Percentiles rank a stretch among this genome's conserved stretches.
These are phyloP conservation scores for Rutstroemia sp. DNA, from an alignment of 2,329 filamentous ascomycete species.

Conservation along the genomic window DNA sequence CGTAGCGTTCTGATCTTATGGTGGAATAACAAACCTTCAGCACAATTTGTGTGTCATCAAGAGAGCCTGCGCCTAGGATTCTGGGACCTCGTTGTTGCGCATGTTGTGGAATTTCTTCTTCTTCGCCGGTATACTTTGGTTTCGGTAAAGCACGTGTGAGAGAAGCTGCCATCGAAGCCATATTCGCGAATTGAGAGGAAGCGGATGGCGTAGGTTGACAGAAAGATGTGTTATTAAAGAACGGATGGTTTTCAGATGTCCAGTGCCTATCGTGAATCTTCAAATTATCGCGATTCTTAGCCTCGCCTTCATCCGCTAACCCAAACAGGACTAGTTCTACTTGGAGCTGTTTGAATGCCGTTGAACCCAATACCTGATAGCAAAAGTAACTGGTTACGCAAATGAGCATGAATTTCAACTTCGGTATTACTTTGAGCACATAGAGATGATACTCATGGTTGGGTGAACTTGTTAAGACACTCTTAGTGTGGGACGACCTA, in stretches of 20 bases:
- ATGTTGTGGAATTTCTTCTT: slow-evolving; percentile 69
- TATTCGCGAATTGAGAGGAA: slow-evolving; percentile 29
- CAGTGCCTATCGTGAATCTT: slow-evolving; percentile 4
- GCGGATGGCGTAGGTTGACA: background rate
- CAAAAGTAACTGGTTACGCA: too few relatives aligned
- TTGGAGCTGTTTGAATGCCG: background rate
- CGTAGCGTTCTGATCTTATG: background rate
- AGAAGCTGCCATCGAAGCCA: slow-evolving; percentile 63
- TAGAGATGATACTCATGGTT: too few relatives aligned
- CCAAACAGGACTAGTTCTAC: slow-evolving; percentile 9
- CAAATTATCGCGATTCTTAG: slow-evolving; percentile 11
- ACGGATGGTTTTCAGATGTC: background rate
- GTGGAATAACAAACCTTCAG: slow-evolving; percentile 48
- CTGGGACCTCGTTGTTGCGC: slow-evolving; percentile 72
- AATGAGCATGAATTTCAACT: too few relatives aligned
- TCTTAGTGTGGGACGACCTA: background rate
- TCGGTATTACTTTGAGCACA: too few relatives aligned
- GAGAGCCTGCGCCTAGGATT: slow-evolving; percentile 69
- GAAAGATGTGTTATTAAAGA: background rate
- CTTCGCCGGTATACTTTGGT: slow-evolving; percentile 83
- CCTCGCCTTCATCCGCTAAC: slow-evolving; percentile 4
- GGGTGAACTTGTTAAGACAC: too few relatives aligned
- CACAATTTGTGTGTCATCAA: slow-evolving; percentile 81
- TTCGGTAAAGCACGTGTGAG: slow-evolving; percentile 77
- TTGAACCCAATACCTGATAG: background rate